Conservation (phyloP, 257 asterid genomes). For the Plantago ovata region DNA sequence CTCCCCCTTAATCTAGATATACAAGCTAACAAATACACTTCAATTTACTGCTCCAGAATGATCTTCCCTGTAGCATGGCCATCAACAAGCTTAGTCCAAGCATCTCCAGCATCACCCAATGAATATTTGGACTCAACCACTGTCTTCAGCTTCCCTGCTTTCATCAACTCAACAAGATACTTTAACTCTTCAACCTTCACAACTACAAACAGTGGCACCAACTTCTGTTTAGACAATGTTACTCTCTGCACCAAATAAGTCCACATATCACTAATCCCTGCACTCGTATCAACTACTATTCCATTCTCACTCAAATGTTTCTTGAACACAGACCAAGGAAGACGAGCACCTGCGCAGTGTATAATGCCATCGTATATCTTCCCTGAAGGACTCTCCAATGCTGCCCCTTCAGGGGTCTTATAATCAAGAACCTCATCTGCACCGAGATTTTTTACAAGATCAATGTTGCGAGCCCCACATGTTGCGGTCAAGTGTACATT, state of each 20-base stretch:
- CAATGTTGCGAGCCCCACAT: constrained; percentile 72
- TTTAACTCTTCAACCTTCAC: constrained; percentile 41
- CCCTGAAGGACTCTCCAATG: constrained; percentile 62
- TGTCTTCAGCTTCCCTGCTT: constrained; percentile 61
- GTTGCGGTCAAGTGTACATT: constrained; percentile 73
- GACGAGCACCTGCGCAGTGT: constrained; percentile 39
- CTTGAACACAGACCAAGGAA: constrained; percentile 60
- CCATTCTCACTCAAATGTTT: constrained; percentile 42
- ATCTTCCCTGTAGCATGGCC: constrained; percentile 81
- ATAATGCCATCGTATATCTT: constrained; percentile 56
- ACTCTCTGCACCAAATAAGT: constrained; percentile 37
- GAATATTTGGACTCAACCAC: constrained; percentile 43
- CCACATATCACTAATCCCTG: constrained; percentile 39
- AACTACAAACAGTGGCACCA: constrained; percentile 28
- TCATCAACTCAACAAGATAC: constrained; percentile 45
- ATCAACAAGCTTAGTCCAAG: constrained; percentile 50
- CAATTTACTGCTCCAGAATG: constrained; percentile 31
- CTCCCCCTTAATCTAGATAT: too few species aligned
- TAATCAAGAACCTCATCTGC: constrained; percentile 82
- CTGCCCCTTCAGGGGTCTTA: constrained; percentile 54
- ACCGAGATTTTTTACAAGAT: constrained; percentile 55
- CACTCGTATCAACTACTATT: constrained; percentile 50
- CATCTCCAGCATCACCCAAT: constrained; percentile 51
- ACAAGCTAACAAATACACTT: too few species aligned
- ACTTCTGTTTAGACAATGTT: constrained; percentile 41